These are phyloP conservation scores for Clitocybe nebularis DNA, from an alignment of 1,284 basidiomycete genomes.

Conservation along the genomic window DNA sequence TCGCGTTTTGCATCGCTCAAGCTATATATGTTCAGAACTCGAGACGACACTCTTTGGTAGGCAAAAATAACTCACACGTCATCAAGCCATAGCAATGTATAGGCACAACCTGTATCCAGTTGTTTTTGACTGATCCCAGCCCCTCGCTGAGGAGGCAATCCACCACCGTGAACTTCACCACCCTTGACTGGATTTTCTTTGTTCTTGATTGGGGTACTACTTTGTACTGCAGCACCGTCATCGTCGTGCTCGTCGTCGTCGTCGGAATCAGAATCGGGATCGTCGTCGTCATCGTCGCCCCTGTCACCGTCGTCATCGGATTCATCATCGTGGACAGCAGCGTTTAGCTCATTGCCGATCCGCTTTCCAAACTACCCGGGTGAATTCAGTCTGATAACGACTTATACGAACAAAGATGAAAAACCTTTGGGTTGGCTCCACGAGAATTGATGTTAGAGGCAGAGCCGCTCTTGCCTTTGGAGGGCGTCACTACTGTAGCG, in stretches of 20 bases:
- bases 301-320: background rate
- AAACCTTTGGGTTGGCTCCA: no score
- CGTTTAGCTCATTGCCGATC: background rate
- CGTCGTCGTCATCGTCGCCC: conserved; percentile 3
- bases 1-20: conserved; percentile 35
- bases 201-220: background rate
- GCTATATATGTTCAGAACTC: conserved; percentile 14
- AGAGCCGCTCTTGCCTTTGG: no score
- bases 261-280: conserved; percentile 5
- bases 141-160: background rate
- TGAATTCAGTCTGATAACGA: no score
- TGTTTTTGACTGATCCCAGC: conserved; percentile 12
- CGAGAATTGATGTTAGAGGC: no score
- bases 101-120: conserved; percentile 25
- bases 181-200: conserved; percentile 2
- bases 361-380: no score
- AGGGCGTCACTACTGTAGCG: conserved; percentile 11
- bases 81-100: conserved; percentile 38
- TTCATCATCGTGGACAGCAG: background rate
- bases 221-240: conserved; percentile 3
- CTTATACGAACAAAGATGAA: no score
- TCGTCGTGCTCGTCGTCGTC: conserved; percentile 10
- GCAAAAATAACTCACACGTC: conserved; percentile 27
- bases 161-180: background rate
- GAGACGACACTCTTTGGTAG: background rate